Conservation (phyloP, 208 protist species). For the Crithidia thermophila region DNA sequence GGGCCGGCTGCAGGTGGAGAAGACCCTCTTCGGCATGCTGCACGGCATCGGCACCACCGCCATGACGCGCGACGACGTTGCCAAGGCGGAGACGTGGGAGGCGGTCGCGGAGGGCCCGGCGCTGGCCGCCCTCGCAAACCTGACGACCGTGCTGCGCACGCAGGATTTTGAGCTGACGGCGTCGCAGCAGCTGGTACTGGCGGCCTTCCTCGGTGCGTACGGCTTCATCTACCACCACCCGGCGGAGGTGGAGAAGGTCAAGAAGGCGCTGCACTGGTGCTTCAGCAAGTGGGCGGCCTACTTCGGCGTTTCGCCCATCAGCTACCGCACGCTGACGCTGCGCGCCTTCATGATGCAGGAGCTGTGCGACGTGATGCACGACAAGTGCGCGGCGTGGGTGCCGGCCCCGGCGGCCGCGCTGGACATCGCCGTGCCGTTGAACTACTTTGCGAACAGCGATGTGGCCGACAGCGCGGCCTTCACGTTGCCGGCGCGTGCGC, state of each 20-base stretch:
- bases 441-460: slow-evolving; percentile 17
- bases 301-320: slow-evolving; percentile 39
- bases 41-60: slow-evolving; percentile 29
- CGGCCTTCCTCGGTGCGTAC: slow-evolving; percentile 49
- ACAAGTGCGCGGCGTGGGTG: slow-evolving; percentile 38
- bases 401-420: slow-evolving; percentile 33
- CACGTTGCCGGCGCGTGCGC: slow-evolving; percentile 19
- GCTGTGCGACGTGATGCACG: slow-evolving; percentile 43
- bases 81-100: slow-evolving; percentile 25
- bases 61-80: slow-evolving; percentile 37
- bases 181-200: slow-evolving; percentile 49
- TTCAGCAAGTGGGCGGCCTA: slow-evolving; percentile 58
- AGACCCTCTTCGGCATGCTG: slow-evolving; percentile 32
- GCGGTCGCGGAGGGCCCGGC: slow-evolving; percentile 49
- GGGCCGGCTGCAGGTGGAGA: slow-evolving; percentile 21
- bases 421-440: slow-evolving; percentile 43
- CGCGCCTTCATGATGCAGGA: slow-evolving; percentile 62
- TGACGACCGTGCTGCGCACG: slow-evolving; percentile 32
- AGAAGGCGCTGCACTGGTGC: slow-evolving; percentile 51
- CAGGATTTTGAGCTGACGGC: slow-evolving; percentile 37
- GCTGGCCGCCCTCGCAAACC: slow-evolving; percentile 27
- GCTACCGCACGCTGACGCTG: slow-evolving; percentile 47
- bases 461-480: slow-evolving; percentile 19
- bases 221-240: slow-evolving; percentile 64
- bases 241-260: slow-evolving; percentile 28